Evolutionary conservation across 805 yeast genomes (phyloP), one percentile per base, ranked within the genome.

Genomic region (Kuraishia floccosa): DNA sequence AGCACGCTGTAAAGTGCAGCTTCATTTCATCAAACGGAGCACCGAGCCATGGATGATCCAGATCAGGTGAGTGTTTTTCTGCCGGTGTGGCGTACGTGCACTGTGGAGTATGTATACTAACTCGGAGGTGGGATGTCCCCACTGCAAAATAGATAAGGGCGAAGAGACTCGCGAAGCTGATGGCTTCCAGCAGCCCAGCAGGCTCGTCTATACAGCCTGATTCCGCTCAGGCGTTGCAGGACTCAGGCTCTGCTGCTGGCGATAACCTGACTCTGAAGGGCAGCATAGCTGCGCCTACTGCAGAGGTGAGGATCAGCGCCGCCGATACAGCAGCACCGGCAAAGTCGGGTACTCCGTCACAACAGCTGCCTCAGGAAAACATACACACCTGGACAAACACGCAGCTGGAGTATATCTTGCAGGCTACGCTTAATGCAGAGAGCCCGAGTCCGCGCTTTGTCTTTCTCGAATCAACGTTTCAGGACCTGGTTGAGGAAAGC

Each of bases 161-260:
- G 7, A 58, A 56, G 37, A 39, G 81, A 27, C 52, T 73, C 39
- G 81, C 80, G 4, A 60, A 60, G 35, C 54, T 73, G 34, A 42
- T 46, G 60, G 37, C 43, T 19, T 44, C 46, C n/a, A n/a, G n/a
- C n/a, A n/a, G n/a, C n/a, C n/a, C n/a, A n/a, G n/a, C n/a, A n/a
- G n/a, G n/a, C n/a, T n/a, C n/a, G n/a, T n/a, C n/a, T n/a, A n/a
- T n/a, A n/a, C n/a, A n/a, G n/a, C n/a, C n/a, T n/a, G n/a, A n/a
- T n/a, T n/a, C n/a, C n/a, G n/a, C n/a, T n/a, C n/a, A n/a, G n/a
- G n/a, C n/a, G n/a, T n/a, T n/a, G n/a, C n/a, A n/a, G n/a, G n/a
- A n/a, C n/a, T n/a, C n/a, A n/a, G n/a, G n/a, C n/a, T n/a, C n/a
- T n/a, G n/a, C n/a, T n/a, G 20, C 24, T 8, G 25, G 35, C 25